Percentiles rank a stretch among this genome's conserved stretches.
Conservation (phyloP, 139 green algal genomes). For the Micromonas pusilla region DNA sequence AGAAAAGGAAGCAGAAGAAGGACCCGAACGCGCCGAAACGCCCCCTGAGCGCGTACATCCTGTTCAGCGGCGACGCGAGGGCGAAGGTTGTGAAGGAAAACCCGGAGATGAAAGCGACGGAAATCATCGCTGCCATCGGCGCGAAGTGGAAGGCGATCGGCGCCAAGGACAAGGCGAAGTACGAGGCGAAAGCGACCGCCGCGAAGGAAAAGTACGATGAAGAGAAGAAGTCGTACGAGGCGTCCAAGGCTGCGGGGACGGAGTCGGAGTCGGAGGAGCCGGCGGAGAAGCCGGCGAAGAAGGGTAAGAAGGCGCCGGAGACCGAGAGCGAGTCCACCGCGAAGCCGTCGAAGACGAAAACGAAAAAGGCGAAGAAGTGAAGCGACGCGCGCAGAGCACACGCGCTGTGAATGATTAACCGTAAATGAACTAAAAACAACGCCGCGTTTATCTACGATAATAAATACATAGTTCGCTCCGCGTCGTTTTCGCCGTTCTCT, state of each 20-base stretch:
- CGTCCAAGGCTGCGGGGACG: not conserved
- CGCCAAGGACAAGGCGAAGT: not conserved
- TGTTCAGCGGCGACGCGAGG: conserved; percentile 49
- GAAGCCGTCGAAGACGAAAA: no score
- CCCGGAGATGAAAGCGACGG: conserved; percentile 34
- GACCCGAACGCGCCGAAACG: conserved; percentile 76
- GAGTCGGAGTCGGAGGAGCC: not conserved
- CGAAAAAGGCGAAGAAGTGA: no score
- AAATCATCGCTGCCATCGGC: conserved; percentile 43
- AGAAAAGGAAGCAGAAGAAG: conserved; percentile 4
- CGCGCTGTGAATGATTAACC: no score
- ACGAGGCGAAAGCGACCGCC: not conserved
- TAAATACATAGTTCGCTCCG: no score
- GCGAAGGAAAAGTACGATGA: not conserved
- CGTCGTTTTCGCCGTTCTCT: no score
- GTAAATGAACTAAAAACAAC: no score
- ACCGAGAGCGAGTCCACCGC: no score
- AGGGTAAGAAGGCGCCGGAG: not conserved
- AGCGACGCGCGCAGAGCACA: no score
- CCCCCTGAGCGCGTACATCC: conserved; percentile 75
- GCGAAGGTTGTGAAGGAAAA: conserved; percentile 31
- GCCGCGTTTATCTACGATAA: no score
- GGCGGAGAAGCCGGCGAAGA: not conserved
- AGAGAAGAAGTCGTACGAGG: not conserved
- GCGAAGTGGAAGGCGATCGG: not conserved